Evolutionary conservation across 169 alveolate species (phyloP), one percentile per base, ranked within the genome.

Genomic region (Theileria sp.): DNA sequence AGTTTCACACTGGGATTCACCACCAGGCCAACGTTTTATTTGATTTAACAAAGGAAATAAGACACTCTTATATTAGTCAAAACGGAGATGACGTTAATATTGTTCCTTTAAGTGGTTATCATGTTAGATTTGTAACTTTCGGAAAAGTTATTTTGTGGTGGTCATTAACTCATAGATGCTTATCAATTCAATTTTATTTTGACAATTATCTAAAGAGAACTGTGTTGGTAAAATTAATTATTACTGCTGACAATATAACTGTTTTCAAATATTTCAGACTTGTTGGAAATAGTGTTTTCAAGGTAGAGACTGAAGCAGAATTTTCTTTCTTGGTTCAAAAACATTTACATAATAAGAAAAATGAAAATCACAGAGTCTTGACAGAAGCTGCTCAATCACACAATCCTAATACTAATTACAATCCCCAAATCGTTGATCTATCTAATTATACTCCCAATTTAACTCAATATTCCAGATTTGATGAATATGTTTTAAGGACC

Each of bases 71-170:
- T 64, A 30, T n/a, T 38, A 7, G 25, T n/a, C 32, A n/a, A 38
- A 64, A 17, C 54, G 50, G 44, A 7, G 32, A 26, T 19, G 17
- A 5, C n/a, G 44, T 17, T 26, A n/a, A 64, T 32, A 17, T 30
- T 15, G 12, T 64, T n/a, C 72, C 72, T 28, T 26, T 30, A 38
- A 64, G 72, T 30, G 72, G 72, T 21, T 64, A 28, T 38, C 15
- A 64, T 64, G 72, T 64, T 15, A 64, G 44, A 64, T 19, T 23
- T 19, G 32, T 64, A 19, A 21, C 0, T n/a, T 15, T 3, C 8
- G 72, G 72, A 3, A 21, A 64, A 17, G n/a, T 9, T 15, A 38
- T 25, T 15, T 4, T 64, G 12, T 64, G 72, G 72, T 19, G 7
- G 25, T 64, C 72, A 6, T 7, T 15, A 1, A 30, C n/a, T 0